These are phyloP conservation scores for Termitomyces sp. DNA, from an alignment of 768 basidiomycete genomes.

Conservation along the genomic window DNA sequence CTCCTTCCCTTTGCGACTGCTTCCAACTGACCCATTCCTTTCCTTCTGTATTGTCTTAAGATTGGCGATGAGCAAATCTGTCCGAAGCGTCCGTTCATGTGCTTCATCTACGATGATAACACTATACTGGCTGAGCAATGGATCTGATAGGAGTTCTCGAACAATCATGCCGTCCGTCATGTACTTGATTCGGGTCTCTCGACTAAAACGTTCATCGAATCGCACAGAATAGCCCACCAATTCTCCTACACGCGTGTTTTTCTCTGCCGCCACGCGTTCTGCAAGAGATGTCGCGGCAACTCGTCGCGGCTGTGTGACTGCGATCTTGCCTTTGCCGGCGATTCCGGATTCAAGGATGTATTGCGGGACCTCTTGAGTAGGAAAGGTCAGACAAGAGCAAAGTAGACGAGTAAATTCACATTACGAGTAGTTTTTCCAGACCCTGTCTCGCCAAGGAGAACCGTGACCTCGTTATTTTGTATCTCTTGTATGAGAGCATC, in stretches of 20 bases:
- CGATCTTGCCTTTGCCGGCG: slow-evolving; percentile 69
- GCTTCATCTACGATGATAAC: slow-evolving; percentile 94
- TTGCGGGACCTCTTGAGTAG: slow-evolving; percentile 82
- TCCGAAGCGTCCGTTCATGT: slow-evolving; percentile 91
- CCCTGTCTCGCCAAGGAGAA: slow-evolving; percentile 94
- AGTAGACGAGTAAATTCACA: neutral
- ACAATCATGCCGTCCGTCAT: slow-evolving; percentile 98
- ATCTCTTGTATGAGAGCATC: slow-evolving; percentile 74
- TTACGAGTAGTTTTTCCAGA: slow-evolving; percentile 96
- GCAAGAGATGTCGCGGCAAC: slow-evolving; percentile 97
- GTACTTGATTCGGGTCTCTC: slow-evolving; percentile 87
- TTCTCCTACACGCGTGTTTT: slow-evolving; percentile 62
- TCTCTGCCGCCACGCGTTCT: slow-evolving; percentile 82
- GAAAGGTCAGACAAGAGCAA: neutral
- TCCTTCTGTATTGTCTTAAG: slow-evolving; percentile 74
- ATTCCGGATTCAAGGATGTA: slow-evolving; percentile 85
- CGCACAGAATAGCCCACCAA: slow-evolving; percentile 93
- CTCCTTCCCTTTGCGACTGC: slow-evolving; percentile 41
- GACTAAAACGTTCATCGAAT: slow-evolving; percentile 78
- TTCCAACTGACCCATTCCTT: slow-evolving; percentile 43
- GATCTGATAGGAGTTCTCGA: slow-evolving; percentile 81
- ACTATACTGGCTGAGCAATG: slow-evolving; percentile 73
- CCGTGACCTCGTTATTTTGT: slow-evolving; percentile 71
- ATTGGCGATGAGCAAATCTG: slow-evolving; percentile 88
- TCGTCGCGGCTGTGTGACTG: slow-evolving; percentile 90